Evolutionary conservation across 1,284 basidiomycete species (phyloP).

Genomic region (Coriolopsis trogii): DNA sequence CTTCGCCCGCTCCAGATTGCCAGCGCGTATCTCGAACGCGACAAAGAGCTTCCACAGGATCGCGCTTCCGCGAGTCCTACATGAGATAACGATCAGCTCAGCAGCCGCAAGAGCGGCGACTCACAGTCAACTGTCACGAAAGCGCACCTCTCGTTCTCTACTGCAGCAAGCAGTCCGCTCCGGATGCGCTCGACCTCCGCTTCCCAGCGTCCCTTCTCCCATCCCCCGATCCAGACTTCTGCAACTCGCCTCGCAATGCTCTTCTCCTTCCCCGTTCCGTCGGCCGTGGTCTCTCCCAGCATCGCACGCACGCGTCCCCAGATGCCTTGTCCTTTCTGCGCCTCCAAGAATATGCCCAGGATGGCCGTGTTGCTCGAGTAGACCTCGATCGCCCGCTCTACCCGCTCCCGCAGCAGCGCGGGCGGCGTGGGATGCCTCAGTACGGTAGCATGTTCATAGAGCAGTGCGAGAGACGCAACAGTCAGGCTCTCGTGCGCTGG

Average conservation of each 20-base stretch:
- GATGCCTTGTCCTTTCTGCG: constrained; percentile 73
- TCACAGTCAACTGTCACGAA: too few species aligned
- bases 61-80: constrained; percentile 68
- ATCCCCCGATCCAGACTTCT: constrained; percentile 78
- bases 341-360: constrained; percentile 77
- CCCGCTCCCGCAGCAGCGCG: constrained; percentile 58
- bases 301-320: constrained; percentile 69
- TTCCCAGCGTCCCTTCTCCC: constrained; percentile 73
- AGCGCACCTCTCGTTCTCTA: constrained; percentile 60
- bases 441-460: constrained; percentile 62
- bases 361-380: constrained; percentile 78
- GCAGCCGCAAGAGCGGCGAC: too few species aligned
- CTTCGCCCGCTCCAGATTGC: constrained; percentile 69
- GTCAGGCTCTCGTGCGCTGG: constrained; percentile 60
- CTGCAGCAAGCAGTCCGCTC: constrained; percentile 59
- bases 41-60: constrained; percentile 81
- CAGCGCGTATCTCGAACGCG: constrained; percentile 79
- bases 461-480: constrained; percentile 57
- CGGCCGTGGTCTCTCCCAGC: constrained; percentile 45
- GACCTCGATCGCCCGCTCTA: constrained; percentile 53
- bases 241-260: constrained; percentile 58
- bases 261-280: constrained; percentile 44
- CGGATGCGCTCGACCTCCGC: constrained; percentile 72
- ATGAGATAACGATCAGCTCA: constrained; percentile 1
- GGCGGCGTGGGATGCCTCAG: constrained; percentile 65